Evolutionary conservation across 2,329 filamentous ascomycete genomes (phyloP).

Genomic region (Acrocalymma vagum): DNA sequence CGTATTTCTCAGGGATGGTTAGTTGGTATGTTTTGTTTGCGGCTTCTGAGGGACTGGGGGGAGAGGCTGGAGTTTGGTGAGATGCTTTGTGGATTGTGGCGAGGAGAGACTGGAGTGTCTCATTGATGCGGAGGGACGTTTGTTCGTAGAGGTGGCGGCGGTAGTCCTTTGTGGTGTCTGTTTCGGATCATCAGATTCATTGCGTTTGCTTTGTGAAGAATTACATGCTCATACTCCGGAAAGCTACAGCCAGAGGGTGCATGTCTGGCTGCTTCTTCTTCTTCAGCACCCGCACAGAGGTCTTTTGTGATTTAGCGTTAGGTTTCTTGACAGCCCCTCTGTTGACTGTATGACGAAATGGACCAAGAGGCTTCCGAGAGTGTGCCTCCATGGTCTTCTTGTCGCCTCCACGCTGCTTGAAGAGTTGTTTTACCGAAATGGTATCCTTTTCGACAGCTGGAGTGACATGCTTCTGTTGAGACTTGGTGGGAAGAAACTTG

Average conservation of each 20-base stretch:
- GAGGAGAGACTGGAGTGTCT: slow-evolving; percentile 22
- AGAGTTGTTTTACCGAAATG: too few relatives aligned
- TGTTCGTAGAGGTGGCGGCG: slow-evolving; percentile 31
- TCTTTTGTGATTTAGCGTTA: too few relatives aligned
- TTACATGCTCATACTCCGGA: slow-evolving; percentile 41
- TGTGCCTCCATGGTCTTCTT: too few relatives aligned
- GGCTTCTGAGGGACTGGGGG: slow-evolving; percentile 9
- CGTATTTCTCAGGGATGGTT: slow-evolving; percentile 25
- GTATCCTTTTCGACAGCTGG: too few relatives aligned
- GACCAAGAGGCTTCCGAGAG: too few relatives aligned
- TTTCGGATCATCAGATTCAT: slow-evolving; percentile 11
- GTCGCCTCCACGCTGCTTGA: too few relatives aligned
- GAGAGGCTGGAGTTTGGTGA: slow-evolving; percentile 14
- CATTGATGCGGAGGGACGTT: slow-evolving; percentile 27
- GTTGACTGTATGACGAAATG: too few relatives aligned
- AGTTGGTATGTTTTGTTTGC: slow-evolving; percentile 16
- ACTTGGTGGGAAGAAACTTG: too few relatives aligned
- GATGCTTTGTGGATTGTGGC: slow-evolving; percentile 17
- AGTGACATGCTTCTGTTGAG: too few relatives aligned
- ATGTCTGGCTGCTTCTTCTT: slow-evolving; percentile 11
- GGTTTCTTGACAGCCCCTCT: too few relatives aligned
- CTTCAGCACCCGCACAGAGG: too few relatives aligned
- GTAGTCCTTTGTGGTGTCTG: slow-evolving; percentile 37
- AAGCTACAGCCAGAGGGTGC: slow-evolving; percentile 36
- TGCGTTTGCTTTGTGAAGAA: background rate